Conservation (phyloP, 2,329 filamentous ascomycete species). For the Aspergillus intermedius region DNA sequence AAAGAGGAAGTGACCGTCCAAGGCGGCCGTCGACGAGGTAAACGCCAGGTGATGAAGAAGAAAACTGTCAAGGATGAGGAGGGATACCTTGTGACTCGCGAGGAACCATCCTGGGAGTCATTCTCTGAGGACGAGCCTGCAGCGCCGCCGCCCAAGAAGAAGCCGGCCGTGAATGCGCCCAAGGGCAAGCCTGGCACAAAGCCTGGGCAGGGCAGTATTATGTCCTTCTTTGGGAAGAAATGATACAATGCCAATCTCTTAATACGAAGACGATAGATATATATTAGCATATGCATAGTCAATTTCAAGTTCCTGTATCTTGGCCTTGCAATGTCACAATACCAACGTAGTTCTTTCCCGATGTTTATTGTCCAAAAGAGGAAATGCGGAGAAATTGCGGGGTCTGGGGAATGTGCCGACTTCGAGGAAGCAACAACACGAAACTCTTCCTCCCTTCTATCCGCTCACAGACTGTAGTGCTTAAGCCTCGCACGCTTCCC, state of each 20-base stretch:
- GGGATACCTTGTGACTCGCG: slow-evolving; percentile 82
- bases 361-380: not conserved
- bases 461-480: not conserved
- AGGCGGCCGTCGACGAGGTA: slow-evolving; percentile 66
- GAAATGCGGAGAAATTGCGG: not conserved
- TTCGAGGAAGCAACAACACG: not conserved
- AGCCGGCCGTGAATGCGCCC: slow-evolving; percentile 36
- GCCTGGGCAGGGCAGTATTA: slow-evolving; percentile 64
- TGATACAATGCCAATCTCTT: slow-evolving; percentile 24
- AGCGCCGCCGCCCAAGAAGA: slow-evolving; percentile 41
- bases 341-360: no score
- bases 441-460: not conserved
- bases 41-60: slow-evolving; percentile 78
- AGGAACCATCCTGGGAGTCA: slow-evolving; percentile 81
- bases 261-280: not conserved
- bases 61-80: slow-evolving; percentile 80
- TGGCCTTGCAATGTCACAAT: no score
- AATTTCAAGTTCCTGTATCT: no score
- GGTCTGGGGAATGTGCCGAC: not conserved
- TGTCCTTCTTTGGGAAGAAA: slow-evolving; percentile 87
- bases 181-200: slow-evolving; percentile 55
- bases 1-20: slow-evolving; percentile 47
- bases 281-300: not conserved
- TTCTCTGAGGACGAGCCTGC: slow-evolving; percentile 81
- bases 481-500: no score